These are phyloP conservation scores for Solanum stenotomum DNA, from an alignment of 257 asterid genomes.

Conservation along the genomic window DNA sequence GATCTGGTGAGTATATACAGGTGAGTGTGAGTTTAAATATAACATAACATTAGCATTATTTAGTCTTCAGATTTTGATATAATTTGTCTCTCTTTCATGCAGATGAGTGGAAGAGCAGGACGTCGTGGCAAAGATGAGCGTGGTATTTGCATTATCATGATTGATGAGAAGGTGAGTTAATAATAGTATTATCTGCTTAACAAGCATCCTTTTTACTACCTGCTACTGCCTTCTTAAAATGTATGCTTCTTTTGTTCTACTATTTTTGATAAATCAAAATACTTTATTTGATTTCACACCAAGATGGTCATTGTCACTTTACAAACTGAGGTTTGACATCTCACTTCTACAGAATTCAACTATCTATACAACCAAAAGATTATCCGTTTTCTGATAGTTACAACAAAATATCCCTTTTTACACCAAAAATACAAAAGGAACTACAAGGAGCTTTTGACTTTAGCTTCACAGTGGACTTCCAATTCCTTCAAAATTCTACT, in stretches of 20 bases:
- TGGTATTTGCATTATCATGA: slow-evolving; percentile 92
- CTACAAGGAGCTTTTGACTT: background rate
- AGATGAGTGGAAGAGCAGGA: slow-evolving; percentile 99
- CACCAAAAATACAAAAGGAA: background rate
- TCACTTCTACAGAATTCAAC: background rate
- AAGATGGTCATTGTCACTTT: background rate
- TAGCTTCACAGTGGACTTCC: background rate
- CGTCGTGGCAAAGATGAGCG: slow-evolving; percentile 98
- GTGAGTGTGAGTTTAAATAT: slow-evolving; percentile 30
- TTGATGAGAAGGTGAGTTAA: slow-evolving; percentile 68
- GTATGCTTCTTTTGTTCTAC: background rate
- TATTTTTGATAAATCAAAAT: background rate
- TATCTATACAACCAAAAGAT: background rate
- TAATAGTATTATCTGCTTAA: background rate
- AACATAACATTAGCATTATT: background rate
- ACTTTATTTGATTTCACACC: background rate
- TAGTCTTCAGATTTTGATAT: background rate
- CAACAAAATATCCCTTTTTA: background rate
- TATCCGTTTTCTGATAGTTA: background rate
- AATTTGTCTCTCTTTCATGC: slow-evolving; percentile 6
- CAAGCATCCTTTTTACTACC: background rate
- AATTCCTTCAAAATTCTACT: background rate
- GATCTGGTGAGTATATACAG: slow-evolving; percentile 98
- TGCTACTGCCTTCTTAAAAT: background rate
- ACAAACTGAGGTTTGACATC: background rate